A percentile compares a stretch with the other conserved stretches of the same genome.
phyloP scores from a whole-genome alignment of 1,284 basidiomycete genomes.

The Irpex sp. region DNA sequence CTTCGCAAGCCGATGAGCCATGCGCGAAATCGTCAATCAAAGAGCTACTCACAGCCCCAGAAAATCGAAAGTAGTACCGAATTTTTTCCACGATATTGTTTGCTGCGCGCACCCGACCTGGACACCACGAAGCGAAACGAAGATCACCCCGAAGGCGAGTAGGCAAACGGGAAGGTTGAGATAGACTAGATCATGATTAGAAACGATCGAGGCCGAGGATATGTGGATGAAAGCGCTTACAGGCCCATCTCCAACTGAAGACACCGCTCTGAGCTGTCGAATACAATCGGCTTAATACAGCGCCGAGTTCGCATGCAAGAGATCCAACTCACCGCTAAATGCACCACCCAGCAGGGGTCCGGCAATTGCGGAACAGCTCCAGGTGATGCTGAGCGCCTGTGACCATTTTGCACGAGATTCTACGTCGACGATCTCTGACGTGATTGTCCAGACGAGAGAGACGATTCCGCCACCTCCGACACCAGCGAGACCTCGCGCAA shows the following conservation, averaged over 20 bases:
- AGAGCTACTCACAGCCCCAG: constrained; percentile 57
- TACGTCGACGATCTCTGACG: constrained; percentile 71
- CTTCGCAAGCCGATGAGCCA: constrained; percentile 32
- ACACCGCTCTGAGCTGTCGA: constrained; percentile 11
- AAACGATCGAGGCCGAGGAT: neutral
- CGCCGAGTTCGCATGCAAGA: neutral
- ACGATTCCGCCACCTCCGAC: constrained; percentile 81
- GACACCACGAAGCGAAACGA: constrained; percentile 54
- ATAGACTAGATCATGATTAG: constrained; percentile 48
- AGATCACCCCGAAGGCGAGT: constrained; percentile 53
- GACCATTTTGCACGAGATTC: constrained; percentile 74
- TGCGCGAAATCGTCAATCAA: constrained; percentile 3
- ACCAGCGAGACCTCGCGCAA: constrained; percentile 58
- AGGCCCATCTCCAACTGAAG: constrained; percentile 76
- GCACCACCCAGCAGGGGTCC: constrained; percentile 75
- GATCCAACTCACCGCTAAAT: constrained; percentile 60
- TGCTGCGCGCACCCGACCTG: constrained; percentile 36
- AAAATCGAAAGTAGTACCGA: constrained; percentile 65
- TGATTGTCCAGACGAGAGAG: constrained; percentile 77
- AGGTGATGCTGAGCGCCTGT: constrained; percentile 75
- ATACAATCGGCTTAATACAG: constrained; percentile 3
- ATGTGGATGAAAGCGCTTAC: constrained; percentile 41
- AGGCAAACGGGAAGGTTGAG: constrained; percentile 76
- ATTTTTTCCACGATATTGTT: constrained; percentile 51
- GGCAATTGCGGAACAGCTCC: constrained; percentile 78